These are phyloP conservation scores for Hymenoscyphus linearis DNA, from an alignment of 2,329 filamentous ascomycete species.

Conservation along the genomic window DNA sequence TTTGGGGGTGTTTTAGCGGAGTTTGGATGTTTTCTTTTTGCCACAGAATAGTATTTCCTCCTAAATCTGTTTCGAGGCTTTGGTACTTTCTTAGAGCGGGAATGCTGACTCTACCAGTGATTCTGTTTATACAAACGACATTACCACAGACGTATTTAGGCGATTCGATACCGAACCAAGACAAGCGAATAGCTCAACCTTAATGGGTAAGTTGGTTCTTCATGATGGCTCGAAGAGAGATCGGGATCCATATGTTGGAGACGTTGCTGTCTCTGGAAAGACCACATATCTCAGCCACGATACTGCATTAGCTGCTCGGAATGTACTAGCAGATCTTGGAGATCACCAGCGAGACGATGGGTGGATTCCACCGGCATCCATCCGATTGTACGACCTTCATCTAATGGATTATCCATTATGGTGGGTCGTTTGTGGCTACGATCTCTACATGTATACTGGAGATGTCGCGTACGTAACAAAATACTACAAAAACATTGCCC, in stretches of 20 bases:
- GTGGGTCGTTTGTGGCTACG: slow-evolving; percentile 46
- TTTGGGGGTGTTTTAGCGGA: too few species aligned
- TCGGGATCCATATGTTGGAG: slow-evolving; percentile 48
- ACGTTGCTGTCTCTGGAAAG: slow-evolving; percentile 43
- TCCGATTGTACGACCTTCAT: slow-evolving; percentile 43
- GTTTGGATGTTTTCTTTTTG: too few species aligned
- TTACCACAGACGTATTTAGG: slow-evolving; percentile 42
- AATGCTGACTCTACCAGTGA: slow-evolving; percentile 26
- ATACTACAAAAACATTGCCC: slow-evolving; percentile 39
- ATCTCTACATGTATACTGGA: slow-evolving; percentile 46
- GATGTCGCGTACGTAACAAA: slow-evolving; percentile 37
- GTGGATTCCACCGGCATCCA: slow-evolving; percentile 50
- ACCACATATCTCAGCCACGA: slow-evolving; percentile 45
- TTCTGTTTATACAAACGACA: slow-evolving; percentile 47
- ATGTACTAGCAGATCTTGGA: slow-evolving; percentile 46
- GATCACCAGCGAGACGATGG: slow-evolving; percentile 45
- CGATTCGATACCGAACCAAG: slow-evolving; percentile 46
- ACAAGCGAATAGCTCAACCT: slow-evolving; percentile 37
- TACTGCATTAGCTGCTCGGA: slow-evolving; percentile 36
- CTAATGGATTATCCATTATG: slow-evolving; percentile 49
- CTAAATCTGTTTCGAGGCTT: too few species aligned
- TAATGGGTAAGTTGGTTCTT: slow-evolving; percentile 43
- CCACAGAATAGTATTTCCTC: too few species aligned
- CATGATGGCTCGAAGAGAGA: slow-evolving; percentile 48
- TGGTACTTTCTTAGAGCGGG: too few species aligned